Evolutionary conservation across 1,139 yeast genomes (phyloP).

Genomic region (Maudiozyma humilis): DNA sequence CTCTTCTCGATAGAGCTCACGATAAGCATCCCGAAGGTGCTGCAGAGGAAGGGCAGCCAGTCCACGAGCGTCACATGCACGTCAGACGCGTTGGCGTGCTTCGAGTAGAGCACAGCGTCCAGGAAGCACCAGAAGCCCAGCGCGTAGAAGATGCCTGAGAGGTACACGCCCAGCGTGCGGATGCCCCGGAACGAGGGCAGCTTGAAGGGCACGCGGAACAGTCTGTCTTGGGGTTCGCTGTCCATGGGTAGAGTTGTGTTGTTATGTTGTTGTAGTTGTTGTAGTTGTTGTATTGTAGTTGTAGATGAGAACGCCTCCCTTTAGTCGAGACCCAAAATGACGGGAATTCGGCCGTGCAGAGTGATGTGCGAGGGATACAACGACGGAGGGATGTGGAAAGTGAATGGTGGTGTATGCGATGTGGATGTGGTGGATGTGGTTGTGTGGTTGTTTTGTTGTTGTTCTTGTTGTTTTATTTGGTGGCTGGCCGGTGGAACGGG

Average conservation of each 20-base stretch:
- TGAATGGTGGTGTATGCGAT: too few species aligned
- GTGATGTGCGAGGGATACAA: too few species aligned
- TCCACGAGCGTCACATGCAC: slow-evolving; percentile 87
- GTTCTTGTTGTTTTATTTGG: too few species aligned
- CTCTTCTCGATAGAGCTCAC: slow-evolving; percentile 88
- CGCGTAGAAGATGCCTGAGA: slow-evolving; percentile 44
- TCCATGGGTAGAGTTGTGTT: slow-evolving; percentile 7
- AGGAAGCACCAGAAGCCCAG: slow-evolving; percentile 84
- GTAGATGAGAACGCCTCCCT: neutral
- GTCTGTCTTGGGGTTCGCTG: slow-evolving; percentile 6
- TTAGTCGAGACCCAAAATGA: too few species aligned
- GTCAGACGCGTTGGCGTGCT: slow-evolving; percentile 73
- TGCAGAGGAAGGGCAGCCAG: slow-evolving; percentile 90
- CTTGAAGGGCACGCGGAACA: slow-evolving; percentile 49
- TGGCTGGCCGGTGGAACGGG: too few species aligned
- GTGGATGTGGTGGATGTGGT: too few species aligned
- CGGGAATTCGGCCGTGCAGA: too few species aligned
- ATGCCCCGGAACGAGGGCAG: slow-evolving; percentile 64
- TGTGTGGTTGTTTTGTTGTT: too few species aligned
- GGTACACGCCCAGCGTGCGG: slow-evolving; percentile 55
- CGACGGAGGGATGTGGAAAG: too few species aligned
- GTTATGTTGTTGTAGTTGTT: neutral
- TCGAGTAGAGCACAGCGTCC: slow-evolving; percentile 82
- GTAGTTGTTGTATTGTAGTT: neutral
- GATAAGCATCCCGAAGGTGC: slow-evolving; percentile 83